Base-by-base conservation (phyloP, 805 yeast genomes). In the Ogataea neopini region DNA sequence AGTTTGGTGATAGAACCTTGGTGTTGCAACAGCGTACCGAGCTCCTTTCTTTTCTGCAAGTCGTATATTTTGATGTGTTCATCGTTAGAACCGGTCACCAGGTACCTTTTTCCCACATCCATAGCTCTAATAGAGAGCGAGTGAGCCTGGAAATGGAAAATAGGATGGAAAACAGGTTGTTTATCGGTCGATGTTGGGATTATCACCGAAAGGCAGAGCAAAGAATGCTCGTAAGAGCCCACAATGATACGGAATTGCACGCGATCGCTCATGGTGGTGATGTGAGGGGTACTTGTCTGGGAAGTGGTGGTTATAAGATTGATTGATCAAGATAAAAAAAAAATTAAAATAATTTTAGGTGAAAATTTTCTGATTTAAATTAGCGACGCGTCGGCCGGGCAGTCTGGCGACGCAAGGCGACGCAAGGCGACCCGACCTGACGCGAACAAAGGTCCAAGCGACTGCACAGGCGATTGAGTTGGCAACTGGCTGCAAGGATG, bases 141-240 rank as follows among this genome's bases (percentile, higher is more conserved):
- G 68, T 94, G 99, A 1, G 99, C 96, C 58, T 92, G 89, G 69
- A 94, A 92, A 66, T 94, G 97, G 73, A 94, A 94, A 36, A 94
- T 84, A 2, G 98, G 96, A 39, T 89, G 90, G 70, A 94, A 94
- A 8, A 88, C 74, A 1, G 90, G 83, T 7, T 76, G 72, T 44
- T 67, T 68, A 15, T 45, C 66, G n/a, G 48, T 65, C n/a, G 32
- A 17, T 5, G 30, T 14, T 2, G 81, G 77, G 20, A 88, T 58
- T n/a, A 83, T 76, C 37, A 88, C 70, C 1, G 97, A 88, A 13
- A 90, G 74, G 72, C 97, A 90, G 34, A 91, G 70, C 40, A 94
- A 68, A 52, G 90, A 88, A 69, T 94, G 99, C 69, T 94, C 99
- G 60, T 94, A 94, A 0, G 97, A 90, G 20, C 99, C 99, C 10